Evolutionary conservation across 2,329 filamentous ascomycete genomes (phyloP).

Genomic region (Diaporthe sp.): DNA sequence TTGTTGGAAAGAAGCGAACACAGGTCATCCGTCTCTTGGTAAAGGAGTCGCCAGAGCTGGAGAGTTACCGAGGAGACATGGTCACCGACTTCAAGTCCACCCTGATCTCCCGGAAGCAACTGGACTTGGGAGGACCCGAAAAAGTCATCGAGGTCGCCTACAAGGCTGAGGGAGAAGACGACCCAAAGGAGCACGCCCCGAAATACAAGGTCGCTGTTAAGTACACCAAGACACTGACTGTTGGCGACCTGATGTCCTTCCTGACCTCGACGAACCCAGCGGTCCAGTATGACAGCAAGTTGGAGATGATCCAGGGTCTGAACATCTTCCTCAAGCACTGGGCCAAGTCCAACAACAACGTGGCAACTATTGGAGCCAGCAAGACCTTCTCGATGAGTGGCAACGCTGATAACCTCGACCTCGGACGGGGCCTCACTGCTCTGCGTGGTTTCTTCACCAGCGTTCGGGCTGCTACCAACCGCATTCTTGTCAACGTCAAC

Average conservation of each 20-base stretch:
- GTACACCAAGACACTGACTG: slow-evolving; percentile 40
- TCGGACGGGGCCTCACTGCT: slow-evolving; percentile 43
- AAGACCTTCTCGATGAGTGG: slow-evolving; percentile 42
- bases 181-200: slow-evolving; percentile 36
- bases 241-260: slow-evolving; percentile 41
- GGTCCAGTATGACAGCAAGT: slow-evolving; percentile 39
- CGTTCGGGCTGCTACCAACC: slow-evolving; percentile 46
- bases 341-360: slow-evolving; percentile 39
- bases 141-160: slow-evolving; percentile 38
- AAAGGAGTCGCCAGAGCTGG: slow-evolving; percentile 37
- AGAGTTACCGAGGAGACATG: slow-evolving; percentile 35
- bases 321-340: slow-evolving; percentile 71
- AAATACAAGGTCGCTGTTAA: slow-evolving; percentile 39
- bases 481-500: slow-evolving; percentile 50
- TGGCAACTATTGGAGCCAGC: slow-evolving; percentile 43
- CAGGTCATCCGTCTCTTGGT: slow-evolving; percentile 41
- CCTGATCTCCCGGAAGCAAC: slow-evolving; percentile 41
- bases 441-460: slow-evolving; percentile 49
- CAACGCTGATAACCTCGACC: slow-evolving; percentile 34
- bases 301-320: slow-evolving; percentile 73
- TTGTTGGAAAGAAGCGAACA: slow-evolving; percentile 36
- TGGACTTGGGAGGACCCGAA: slow-evolving; percentile 34
- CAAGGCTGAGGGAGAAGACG: slow-evolving; percentile 44
- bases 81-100: slow-evolving; percentile 49
- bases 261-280: slow-evolving; percentile 41